Evolutionary conservation across 2,329 filamentous ascomycete genomes (phyloP).

Genomic region (Orbilia quercus): DNA sequence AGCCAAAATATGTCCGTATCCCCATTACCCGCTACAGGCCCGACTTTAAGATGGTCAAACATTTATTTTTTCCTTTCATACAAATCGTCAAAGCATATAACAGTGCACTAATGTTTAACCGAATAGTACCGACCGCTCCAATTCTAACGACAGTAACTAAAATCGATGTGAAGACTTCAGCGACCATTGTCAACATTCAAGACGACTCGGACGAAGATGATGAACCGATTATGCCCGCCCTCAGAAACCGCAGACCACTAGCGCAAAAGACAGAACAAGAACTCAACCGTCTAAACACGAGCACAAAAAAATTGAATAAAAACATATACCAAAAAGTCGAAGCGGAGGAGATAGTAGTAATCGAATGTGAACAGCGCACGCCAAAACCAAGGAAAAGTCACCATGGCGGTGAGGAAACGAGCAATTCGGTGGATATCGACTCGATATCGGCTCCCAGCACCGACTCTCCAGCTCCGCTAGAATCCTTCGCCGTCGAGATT

Average conservation of each 20-base stretch:
- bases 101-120: neutral
- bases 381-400: neutral
- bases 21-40: neutral
- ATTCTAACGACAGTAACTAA: too few species aligned
- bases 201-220: constrained; percentile 2
- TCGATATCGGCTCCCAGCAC: neutral
- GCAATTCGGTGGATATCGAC: neutral
- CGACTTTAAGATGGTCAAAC: constrained; percentile 11
- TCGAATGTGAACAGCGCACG: neutral
- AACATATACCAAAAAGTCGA: neutral
- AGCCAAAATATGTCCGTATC: constrained; percentile 19
- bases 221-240: constrained; percentile 8
- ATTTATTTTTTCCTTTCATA: neutral
- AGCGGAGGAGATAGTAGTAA: neutral
- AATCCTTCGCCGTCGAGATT: neutral
- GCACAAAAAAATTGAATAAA: neutral
- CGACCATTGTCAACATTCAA: neutral
- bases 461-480: neutral
- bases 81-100: neutral
- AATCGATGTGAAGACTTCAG: neutral
- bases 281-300: constrained; percentile 1
- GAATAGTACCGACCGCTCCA: neutral
- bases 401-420: neutral
- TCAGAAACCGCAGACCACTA: constrained; percentile 22
- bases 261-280: constrained; percentile 13